These are phyloP conservation scores for Verbascum thapsus DNA, from an alignment of 257 asterid species.

Conservation along the genomic window DNA sequence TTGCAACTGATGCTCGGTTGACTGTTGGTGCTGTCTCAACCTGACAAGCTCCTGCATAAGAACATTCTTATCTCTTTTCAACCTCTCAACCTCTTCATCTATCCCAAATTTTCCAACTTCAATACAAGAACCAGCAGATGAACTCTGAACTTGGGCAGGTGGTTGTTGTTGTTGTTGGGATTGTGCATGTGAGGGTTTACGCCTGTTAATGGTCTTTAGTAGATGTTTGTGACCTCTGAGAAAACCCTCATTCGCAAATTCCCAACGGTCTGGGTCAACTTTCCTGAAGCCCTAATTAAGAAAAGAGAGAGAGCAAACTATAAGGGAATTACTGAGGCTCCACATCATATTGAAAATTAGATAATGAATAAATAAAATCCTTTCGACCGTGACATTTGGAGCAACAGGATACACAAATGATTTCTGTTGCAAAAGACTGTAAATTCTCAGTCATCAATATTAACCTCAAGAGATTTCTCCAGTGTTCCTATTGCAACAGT, in stretches of 20 bases:
- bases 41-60: slow-evolving; percentile 87
- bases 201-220: slow-evolving; percentile 63
- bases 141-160: slow-evolving; percentile 38
- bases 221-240: slow-evolving; percentile 63
- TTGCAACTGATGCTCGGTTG: slow-evolving; percentile 66
- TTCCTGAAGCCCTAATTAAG: slow-evolving; percentile 66
- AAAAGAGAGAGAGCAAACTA: slow-evolving; percentile 45
- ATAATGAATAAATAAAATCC: neutral
- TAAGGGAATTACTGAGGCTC: slow-evolving; percentile 43
- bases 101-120: slow-evolving; percentile 70
- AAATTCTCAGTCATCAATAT: too few species aligned
- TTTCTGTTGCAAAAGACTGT: too few species aligned
- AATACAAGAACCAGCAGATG: slow-evolving; percentile 56
- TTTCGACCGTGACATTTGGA: too few species aligned
- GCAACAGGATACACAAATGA: too few species aligned
- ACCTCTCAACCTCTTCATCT: slow-evolving; percentile 72
- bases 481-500: too few species aligned
- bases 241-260: slow-evolving; percentile 66
- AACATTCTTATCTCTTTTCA: slow-evolving; percentile 72
- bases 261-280: slow-evolving; percentile 68
- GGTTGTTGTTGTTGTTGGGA: slow-evolving; percentile 51
- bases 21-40: slow-evolving; percentile 77
- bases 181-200: slow-evolving; percentile 55
- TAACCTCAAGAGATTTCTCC: too few species aligned
- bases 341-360: slow-evolving; percentile 11